Evolutionary conservation across 2,329 filamentous ascomycete species (phyloP).

Genomic region (Clarireedia homoeocarpa): DNA sequence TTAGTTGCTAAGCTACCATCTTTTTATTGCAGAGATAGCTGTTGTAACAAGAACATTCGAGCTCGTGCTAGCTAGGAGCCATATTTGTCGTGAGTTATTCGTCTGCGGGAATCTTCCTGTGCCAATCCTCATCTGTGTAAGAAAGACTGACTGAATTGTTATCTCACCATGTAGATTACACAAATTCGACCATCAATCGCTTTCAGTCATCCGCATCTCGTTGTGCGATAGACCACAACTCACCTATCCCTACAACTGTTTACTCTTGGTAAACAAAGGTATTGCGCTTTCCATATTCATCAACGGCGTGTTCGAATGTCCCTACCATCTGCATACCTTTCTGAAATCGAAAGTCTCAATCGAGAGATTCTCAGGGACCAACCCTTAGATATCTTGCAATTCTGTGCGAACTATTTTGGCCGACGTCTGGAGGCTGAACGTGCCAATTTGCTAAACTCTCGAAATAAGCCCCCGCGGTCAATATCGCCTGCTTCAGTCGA

Average conservation of each 20-base stretch:
- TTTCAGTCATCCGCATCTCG: background rate
- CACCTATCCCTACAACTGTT: background rate
- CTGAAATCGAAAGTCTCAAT: conserved; percentile 56
- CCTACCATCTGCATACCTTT: conserved; percentile 48
- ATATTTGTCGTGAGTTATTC: background rate
- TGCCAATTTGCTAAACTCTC: conserved; percentile 42
- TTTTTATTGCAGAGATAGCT: background rate
- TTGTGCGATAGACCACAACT: background rate
- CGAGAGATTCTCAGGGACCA: conserved; percentile 50
- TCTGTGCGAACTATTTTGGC: conserved; percentile 62
- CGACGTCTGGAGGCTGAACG: conserved; percentile 59
- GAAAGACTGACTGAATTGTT: background rate
- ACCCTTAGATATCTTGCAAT: conserved; percentile 59
- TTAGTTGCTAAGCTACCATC: background rate
- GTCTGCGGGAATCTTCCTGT: no score
- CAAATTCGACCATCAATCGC: background rate
- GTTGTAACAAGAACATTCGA: background rate
- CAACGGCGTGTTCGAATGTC: conserved; percentile 31
- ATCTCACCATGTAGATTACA: background rate
- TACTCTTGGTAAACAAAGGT: conserved; percentile 5
- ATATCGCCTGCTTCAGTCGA: conserved; percentile 27
- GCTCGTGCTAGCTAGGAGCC: background rate
- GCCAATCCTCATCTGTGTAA: no score
- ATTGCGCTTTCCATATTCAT: background rate
- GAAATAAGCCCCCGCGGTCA: conserved; percentile 26